A percentile compares a stretch with the other conserved stretches of the same genome.
Conservation (phyloP, 2,329 filamentous ascomycete genomes). For the Bertia moriformis region DNA sequence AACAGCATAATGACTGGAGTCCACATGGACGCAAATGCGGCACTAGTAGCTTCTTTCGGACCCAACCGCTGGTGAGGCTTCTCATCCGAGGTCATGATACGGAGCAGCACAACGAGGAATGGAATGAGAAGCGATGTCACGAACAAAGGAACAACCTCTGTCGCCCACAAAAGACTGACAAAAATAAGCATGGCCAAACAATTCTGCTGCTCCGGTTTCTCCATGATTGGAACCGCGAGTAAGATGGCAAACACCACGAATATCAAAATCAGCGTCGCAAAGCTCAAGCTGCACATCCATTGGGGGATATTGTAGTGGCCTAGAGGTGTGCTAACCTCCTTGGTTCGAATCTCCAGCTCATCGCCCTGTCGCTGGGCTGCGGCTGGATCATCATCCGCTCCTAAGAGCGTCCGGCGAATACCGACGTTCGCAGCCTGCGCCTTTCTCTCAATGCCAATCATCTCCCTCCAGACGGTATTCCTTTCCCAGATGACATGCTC, state of each 20-base stretch:
- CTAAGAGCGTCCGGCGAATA: constrained; percentile 65
- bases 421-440: constrained; percentile 88
- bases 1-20: constrained; percentile 97
- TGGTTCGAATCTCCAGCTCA: constrained; percentile 41
- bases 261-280: constrained; percentile 61
- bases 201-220: constrained; percentile 81
- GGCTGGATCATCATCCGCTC: constrained; percentile 51
- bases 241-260: constrained; percentile 61
- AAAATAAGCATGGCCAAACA: constrained; percentile 88
- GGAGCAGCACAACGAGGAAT: constrained; percentile 76
- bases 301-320: constrained; percentile 61
- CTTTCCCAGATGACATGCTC: constrained; percentile 98
- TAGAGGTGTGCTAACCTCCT: constrained; percentile 64
- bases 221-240: constrained; percentile 67
- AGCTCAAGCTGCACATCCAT: constrained; percentile 73
- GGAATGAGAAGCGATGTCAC: constrained; percentile 89
- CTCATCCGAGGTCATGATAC: constrained; percentile 67
- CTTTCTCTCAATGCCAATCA: constrained; percentile 94
- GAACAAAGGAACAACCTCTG: constrained; percentile 91
- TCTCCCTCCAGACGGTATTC: constrained; percentile 96
- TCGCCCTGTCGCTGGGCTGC: constrained; percentile 25
- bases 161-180: constrained; percentile 89
- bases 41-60: constrained; percentile 68
- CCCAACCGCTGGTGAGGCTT: constrained; percentile 45
- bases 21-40: constrained; percentile 94